Conservation (phyloP, 2,329 filamentous ascomycete genomes). For the Fusarium mangiferae region DNA sequence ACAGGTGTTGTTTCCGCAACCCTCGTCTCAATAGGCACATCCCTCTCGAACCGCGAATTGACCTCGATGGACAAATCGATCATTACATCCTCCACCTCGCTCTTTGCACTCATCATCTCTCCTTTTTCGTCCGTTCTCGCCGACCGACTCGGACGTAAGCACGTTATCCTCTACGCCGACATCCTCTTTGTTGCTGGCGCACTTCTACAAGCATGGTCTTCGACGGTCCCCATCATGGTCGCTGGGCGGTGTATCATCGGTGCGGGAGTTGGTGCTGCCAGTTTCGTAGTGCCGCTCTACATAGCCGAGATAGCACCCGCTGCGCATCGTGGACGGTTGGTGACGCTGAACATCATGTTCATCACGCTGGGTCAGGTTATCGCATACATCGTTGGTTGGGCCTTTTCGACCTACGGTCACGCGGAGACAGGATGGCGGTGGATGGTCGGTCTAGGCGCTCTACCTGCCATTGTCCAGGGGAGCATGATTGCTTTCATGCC, state of each 20-base stretch:
- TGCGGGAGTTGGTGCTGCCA: conserved; percentile 77
- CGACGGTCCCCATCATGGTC: conserved; percentile 72
- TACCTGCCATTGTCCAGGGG: conserved; percentile 79
- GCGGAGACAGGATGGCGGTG: conserved; percentile 79
- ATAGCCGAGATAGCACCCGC: conserved; percentile 88
- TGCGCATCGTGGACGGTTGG: conserved; percentile 78
- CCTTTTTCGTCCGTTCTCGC: conserved; percentile 73
- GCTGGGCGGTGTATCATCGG: conserved; percentile 75
- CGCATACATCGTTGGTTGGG: conserved; percentile 86
- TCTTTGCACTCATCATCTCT: conserved; percentile 72
- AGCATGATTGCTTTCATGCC: conserved; percentile 77
- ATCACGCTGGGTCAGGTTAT: conserved; percentile 90
- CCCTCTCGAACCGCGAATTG: conserved; percentile 66
- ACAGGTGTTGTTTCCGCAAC: conserved; percentile 77
- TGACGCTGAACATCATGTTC: conserved; percentile 84
- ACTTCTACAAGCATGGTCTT: conserved; percentile 68
- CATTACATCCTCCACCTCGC: conserved; percentile 75
- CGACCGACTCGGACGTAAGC: conserved; percentile 69
- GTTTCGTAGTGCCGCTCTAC: conserved; percentile 87
- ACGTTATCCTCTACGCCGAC: conserved; percentile 72
- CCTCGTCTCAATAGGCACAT: conserved; percentile 70
- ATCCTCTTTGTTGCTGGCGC: conserved; percentile 76
- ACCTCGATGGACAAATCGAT: conserved; percentile 75
- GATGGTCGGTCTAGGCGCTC: conserved; percentile 88
- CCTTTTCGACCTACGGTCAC: conserved; percentile 67